These are phyloP conservation scores for Juncus effusus DNA, from an alignment of 176 grass and related monocot genomes.

Conservation along the genomic window DNA sequence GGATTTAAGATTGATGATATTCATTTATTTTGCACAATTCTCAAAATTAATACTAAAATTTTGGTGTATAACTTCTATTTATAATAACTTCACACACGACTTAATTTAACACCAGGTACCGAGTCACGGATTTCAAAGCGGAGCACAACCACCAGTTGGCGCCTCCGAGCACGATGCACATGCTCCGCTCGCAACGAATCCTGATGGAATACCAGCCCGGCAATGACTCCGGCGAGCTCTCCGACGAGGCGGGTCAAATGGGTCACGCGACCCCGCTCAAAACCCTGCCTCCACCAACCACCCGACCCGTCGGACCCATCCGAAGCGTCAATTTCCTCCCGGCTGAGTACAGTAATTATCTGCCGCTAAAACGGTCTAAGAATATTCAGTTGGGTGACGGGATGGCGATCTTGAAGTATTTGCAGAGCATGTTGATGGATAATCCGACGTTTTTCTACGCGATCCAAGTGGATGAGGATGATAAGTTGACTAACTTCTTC, in stretches of 20 bases:
- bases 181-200: conserved; percentile 92
- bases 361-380: conserved; percentile 73
- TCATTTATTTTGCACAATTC: too few relatives aligned
- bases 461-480: conserved; percentile 97
- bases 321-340: conserved; percentile 73
- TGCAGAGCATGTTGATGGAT: conserved; percentile 95
- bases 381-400: conserved; percentile 88
- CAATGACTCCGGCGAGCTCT: conserved; percentile 26
- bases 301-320: conserved; percentile 66
- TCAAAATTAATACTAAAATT: too few relatives aligned
- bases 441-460: conserved; percentile 84
- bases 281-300: conserved; percentile 38
- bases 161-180: conserved; percentile 94
- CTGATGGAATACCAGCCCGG: conserved; percentile 82
- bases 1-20: too few relatives aligned
- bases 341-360: conserved; percentile 83
- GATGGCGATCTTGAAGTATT: conserved; percentile 84
- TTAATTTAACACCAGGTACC: conserved; percentile 37
- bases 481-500: conserved; percentile 94
- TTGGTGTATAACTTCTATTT: too few relatives aligned
- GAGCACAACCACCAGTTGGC: conserved; percentile 95
- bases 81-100: too few relatives aligned
- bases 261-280: conserved; percentile 24
- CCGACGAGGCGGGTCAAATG: conserved; percentile 20
- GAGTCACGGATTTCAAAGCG: conserved; percentile 86